phyloP scores from a whole-genome alignment of 768 basidiomycete genomes.

The Myochromella boudieri region DNA sequence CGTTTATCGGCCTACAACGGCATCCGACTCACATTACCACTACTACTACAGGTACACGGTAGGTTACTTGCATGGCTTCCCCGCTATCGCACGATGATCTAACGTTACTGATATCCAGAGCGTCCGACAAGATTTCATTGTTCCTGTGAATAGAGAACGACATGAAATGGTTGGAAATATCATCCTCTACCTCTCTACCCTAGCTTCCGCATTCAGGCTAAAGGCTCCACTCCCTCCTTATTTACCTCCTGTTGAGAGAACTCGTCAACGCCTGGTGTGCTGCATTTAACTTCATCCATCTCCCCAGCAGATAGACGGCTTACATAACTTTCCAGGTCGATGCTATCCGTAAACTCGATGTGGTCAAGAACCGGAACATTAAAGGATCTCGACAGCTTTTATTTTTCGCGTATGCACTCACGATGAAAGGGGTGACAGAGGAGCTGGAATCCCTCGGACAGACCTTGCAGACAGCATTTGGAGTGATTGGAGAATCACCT shows the following conservation, averaged over 20 bases:
- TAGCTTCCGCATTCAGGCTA: slow-evolving; percentile 76
- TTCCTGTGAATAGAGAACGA: slow-evolving; percentile 86
- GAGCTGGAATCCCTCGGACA: slow-evolving; percentile 83
- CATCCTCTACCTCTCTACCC: slow-evolving; percentile 81
- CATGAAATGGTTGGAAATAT: slow-evolving; percentile 96
- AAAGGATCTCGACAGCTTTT: slow-evolving; percentile 83
- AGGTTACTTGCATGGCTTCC: slow-evolving; percentile 24
- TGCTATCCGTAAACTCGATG: slow-evolving; percentile 81
- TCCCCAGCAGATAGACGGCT: not conserved
- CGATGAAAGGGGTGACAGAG: slow-evolving; percentile 91
- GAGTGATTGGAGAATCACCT: slow-evolving; percentile 81
- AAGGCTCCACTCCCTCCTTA: slow-evolving; percentile 96
- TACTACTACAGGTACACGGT: slow-evolving; percentile 86
- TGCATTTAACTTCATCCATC: slow-evolving; percentile 1
- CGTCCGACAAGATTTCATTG: slow-evolving; percentile 83
- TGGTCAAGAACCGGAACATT: slow-evolving; percentile 82
- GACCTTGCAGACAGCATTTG: slow-evolving; percentile 87
- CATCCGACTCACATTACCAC: no score
- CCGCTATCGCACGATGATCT: no score
- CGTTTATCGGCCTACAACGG: no score
- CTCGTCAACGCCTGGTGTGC: slow-evolving; percentile 74
- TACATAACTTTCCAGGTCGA: slow-evolving; percentile 51
- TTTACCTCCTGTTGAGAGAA: slow-evolving; percentile 88
- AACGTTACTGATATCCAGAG: slow-evolving; percentile 49
- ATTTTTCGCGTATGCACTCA: slow-evolving; percentile 91